A percentile compares a stretch with the other conserved stretches of the same genome.
Evolutionary conservation across 1,139 yeast species (phyloP).

Genomic region (Taiozyma onychis): DNA sequence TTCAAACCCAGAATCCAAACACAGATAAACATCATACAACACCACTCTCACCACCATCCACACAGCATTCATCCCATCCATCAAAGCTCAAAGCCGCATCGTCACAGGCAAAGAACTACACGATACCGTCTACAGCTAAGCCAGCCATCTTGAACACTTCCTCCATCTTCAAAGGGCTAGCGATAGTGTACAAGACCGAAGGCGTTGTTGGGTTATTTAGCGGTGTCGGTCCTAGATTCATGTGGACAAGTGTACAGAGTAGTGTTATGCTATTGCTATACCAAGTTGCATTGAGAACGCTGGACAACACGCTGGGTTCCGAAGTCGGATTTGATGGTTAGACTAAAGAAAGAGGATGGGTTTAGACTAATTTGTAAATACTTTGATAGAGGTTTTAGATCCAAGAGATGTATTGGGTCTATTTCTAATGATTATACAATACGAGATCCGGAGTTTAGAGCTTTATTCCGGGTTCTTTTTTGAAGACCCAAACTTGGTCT

Average conservation of each 20-base stretch:
- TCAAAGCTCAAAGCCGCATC: conserved; percentile 8
- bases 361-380: conserved; percentile 1
- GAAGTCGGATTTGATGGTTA: background rate
- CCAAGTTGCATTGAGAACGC: conserved; percentile 41
- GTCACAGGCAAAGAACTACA: conserved; percentile 8
- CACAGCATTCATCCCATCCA: conserved; percentile 5
- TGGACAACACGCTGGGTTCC: conserved; percentile 16
- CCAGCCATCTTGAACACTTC: conserved; percentile 36
- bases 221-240: conserved; percentile 94
- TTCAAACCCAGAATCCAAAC: conserved; percentile 61
- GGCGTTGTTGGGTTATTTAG: conserved; percentile 79
- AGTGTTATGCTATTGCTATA: conserved; percentile 89
- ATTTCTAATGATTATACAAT: too few relatives aligned
- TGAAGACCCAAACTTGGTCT: too few relatives aligned
- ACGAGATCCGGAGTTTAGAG: too few relatives aligned
- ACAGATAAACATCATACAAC: conserved; percentile 13
- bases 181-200: conserved; percentile 64
- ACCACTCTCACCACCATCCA: conserved; percentile 10
- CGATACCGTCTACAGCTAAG: conserved; percentile 21
- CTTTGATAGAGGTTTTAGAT: background rate
- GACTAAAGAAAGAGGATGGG: background rate
- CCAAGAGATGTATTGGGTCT: too few relatives aligned
- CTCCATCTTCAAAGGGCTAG: conserved; percentile 59
- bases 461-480: too few relatives aligned
- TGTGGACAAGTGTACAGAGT: conserved; percentile 96